Base-by-base conservation (phyloP, 805 yeast species). In the Pichia insulana region DNA sequence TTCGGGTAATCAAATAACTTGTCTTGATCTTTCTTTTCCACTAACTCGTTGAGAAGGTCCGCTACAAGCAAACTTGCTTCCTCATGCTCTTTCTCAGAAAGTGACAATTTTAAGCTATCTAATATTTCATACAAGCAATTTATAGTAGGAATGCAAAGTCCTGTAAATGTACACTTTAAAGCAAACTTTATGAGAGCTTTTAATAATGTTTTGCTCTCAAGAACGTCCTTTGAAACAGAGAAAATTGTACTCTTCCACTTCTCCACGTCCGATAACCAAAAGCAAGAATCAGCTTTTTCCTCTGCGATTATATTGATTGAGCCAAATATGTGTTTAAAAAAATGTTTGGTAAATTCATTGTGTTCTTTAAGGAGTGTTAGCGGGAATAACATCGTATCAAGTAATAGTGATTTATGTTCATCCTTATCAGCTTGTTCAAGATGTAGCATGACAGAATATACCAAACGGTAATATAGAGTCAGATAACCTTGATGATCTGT, bases 241-340 rank as follows among this genome's bases (percentile, higher is more conserved):
- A 31, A 20, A 3, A 43, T 25, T 26, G 37, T 37, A 10, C 39
- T 26, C 26, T 26, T 34, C 46, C 46, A 43, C 31, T 43, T 39
- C 17, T 43, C 46, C 25, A 27, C 26, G 27, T 39, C 42, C n/a
- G 46, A 43, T 30, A 35, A 17, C 46, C 46, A 43, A 36, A 39
- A 43, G 18, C 46, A 43, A 9, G 34, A 26, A 11, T 32, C 46
- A 3, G 39, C 34, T 4, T 33, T 19, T 20, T 36, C 46, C 12
- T 9, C 12, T 11, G 30, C 35, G 11, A 35, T 20, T 17, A 17
- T 16, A 13, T 30, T 42, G 12, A 37, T 41, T 10, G 42, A 39
- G 4, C 31, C 27, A 30, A 35, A 43, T 10, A 43, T 35, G 30
- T 30, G 30, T 35, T 31, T 31, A 2, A 38, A 12, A 16, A 43